A percentile compares a stretch with the other conserved stretches of the same genome.
Conservation (phyloP, 106 monocot genomes). For the Cymbidium sinense region DNA sequence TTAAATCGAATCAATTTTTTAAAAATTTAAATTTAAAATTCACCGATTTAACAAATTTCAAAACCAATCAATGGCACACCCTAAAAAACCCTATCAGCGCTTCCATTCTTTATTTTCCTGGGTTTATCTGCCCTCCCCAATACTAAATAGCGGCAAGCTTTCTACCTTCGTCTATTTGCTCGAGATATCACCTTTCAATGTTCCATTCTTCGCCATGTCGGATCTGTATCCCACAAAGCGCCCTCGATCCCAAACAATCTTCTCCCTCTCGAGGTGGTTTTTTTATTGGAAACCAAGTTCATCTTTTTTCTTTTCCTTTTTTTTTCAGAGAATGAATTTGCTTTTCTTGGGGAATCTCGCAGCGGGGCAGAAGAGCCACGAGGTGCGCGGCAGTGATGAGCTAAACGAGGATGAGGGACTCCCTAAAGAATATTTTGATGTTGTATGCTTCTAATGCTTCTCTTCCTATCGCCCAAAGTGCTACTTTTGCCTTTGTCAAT, state of each 20-base stretch:
- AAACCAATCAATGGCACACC: too few species aligned
- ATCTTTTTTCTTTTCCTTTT: neutral
- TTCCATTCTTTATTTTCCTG: neutral
- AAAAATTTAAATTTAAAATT: too few species aligned
- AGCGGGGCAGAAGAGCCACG: constrained; percentile 15
- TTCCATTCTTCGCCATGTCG: neutral
- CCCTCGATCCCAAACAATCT: neutral
- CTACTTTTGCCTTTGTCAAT: constrained; percentile 1
- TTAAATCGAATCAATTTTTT: too few species aligned
- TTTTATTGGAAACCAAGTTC: neutral
- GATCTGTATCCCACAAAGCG: neutral
- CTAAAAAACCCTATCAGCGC: too few species aligned
- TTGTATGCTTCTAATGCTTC: constrained; percentile 17
- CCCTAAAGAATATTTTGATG: constrained; percentile 40
- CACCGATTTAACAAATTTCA: too few species aligned
- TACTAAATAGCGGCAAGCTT: neutral
- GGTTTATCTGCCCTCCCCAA: neutral
- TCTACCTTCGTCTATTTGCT: neutral
- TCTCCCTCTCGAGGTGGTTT: neutral
- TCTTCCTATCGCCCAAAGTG: neutral
- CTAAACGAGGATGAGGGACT: neutral
- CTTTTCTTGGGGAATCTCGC: neutral
- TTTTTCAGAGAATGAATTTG: neutral
- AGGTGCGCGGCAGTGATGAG: neutral
- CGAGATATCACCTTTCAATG: neutral